Evolutionary conservation across 345 rosid species (phyloP).

Genomic region (Hibiscus trionum): DNA sequence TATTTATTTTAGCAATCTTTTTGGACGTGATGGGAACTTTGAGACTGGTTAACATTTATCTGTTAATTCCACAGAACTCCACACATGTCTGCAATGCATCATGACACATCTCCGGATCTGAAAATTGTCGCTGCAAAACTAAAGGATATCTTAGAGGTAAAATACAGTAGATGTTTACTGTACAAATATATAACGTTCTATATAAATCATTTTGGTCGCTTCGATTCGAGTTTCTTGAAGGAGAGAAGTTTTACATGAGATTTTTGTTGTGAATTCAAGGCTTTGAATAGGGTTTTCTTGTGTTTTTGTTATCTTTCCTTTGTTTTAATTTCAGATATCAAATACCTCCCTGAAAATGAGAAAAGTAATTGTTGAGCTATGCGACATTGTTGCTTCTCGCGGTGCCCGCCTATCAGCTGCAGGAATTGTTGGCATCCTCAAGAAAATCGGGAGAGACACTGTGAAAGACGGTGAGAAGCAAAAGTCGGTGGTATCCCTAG

Average conservation of each 20-base stretch:
- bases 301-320: neutral
- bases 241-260: neutral
- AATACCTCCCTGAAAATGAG: slow-evolving; percentile 53
- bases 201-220: neutral
- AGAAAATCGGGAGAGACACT: slow-evolving; percentile 59
- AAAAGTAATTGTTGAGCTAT: slow-evolving; percentile 46
- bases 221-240: neutral
- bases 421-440: slow-evolving; percentile 59
- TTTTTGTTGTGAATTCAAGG: neutral
- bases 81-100: slow-evolving; percentile 70
- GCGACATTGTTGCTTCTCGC: slow-evolving; percentile 54
- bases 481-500: slow-evolving; percentile 58
- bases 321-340: slow-evolving; percentile 35
- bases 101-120: slow-evolving; percentile 59
- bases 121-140: slow-evolving; percentile 55
- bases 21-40: neutral
- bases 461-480: slow-evolving; percentile 37
- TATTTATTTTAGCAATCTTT: neutral
- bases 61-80: slow-evolving; percentile 49
- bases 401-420: slow-evolving; percentile 74
- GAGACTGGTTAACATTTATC: slow-evolving; percentile 1
- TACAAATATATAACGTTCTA: neutral
- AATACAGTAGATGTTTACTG: neutral
- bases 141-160: slow-evolving; percentile 59
- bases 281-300: neutral